phyloP scores from a whole-genome alignment of 106 monocot species.

The Ottelia alismoides region DNA sequence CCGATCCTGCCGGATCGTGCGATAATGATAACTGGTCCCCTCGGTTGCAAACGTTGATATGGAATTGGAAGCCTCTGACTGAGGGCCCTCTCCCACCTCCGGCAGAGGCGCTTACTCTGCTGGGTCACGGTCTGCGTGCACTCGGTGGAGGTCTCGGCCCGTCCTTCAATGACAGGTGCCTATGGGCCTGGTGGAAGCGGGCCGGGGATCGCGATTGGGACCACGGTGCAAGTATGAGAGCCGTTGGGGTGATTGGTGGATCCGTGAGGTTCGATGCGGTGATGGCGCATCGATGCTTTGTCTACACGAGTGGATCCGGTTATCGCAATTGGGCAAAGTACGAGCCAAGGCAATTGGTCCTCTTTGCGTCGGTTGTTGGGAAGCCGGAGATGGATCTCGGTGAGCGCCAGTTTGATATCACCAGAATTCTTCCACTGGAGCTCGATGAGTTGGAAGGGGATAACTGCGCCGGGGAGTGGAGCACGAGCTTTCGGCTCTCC shows the following conservation, averaged over 20 bases:
- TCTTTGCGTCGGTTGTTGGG: conserved; percentile 28
- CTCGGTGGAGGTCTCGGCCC: conserved; percentile 48
- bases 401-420: conserved; percentile 57
- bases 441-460: conserved; percentile 58
- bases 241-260: conserved; percentile 29
- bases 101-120: conserved; percentile 69
- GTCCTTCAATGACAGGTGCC: conserved; percentile 20
- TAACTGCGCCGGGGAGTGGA: conserved; percentile 65
- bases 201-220: conserved; percentile 19
- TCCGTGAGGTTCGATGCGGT: conserved; percentile 57
- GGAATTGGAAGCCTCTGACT: conserved; percentile 73
- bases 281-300: conserved; percentile 44
- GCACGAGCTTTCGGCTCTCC: conserved; percentile 58
- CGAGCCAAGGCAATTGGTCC: conserved; percentile 49
- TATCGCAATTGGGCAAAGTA: conserved; percentile 50
- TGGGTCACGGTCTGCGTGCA: conserved; percentile 71
- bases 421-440: conserved; percentile 55
- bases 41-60: conserved; percentile 21
- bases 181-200: conserved; percentile 60
- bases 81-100: conserved; percentile 53
- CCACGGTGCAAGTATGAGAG: conserved; percentile 27
- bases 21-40: too few relatives aligned
- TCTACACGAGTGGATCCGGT: conserved; percentile 35
- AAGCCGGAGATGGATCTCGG: conserved; percentile 61
- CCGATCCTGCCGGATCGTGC: conserved; percentile 7